Percentiles rank a stretch among this genome's conserved stretches.
Evolutionary conservation across 2,329 filamentous ascomycete species (phyloP).

Genomic region (Cladosporium sp.): DNA sequence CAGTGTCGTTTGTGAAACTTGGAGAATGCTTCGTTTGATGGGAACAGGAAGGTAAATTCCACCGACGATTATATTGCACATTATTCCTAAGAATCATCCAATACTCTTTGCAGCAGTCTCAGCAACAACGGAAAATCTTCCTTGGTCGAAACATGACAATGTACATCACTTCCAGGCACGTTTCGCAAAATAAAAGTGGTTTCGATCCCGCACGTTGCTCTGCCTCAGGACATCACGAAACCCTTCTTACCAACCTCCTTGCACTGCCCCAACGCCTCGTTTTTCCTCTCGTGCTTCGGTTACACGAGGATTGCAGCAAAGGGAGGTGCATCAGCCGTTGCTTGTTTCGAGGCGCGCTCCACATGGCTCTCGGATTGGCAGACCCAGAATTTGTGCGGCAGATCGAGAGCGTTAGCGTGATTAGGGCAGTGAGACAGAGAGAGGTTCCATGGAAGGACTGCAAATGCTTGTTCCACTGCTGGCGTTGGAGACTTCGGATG

Average conservation of each 20-base stretch:
- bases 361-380: slow-evolving; percentile 5
- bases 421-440: background rate
- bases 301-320: background rate
- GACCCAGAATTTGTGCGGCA: background rate
- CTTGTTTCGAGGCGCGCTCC: slow-evolving; percentile 11
- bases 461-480: no score
- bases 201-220: no score
- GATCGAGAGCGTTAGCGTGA: slow-evolving; percentile 1
- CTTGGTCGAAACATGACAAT: background rate
- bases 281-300: background rate
- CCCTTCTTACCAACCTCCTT: background rate
- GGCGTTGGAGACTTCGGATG: no score
- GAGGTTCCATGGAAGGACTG: background rate
- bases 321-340: background rate
- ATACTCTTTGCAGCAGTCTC: background rate
- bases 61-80: no score
- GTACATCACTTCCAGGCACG: background rate
- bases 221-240: background rate
- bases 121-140: background rate
- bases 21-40: background rate
- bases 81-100: background rate
- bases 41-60: no score
- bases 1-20: background rate
- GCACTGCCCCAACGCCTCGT: slow-evolving; percentile 12
- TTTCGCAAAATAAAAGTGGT: no score